Evolutionary conservation across 306 rosid genomes (phyloP), one percentile per base, ranked within the genome.

Genomic region (Cyclanthera cordifolia): DNA sequence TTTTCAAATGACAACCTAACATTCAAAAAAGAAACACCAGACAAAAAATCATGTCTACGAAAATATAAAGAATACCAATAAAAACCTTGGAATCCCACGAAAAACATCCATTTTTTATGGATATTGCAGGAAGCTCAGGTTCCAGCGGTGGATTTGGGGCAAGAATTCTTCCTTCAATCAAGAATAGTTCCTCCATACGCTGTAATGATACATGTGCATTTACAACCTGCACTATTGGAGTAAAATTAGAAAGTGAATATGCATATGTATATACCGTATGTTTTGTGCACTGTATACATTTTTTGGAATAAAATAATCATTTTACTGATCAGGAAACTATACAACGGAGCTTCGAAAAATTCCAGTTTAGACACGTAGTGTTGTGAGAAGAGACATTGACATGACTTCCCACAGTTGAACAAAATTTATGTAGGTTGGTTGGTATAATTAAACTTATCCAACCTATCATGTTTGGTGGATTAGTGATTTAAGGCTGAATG

Each of bases 71-170:
- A 43, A 17, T 46, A 43, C 34, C 70, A 73, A 73, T 63, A 69
- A 4, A 71, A 73, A 91, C 96, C 96, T 85, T 81, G 39, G 82
- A 43, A 75, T 91, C 88, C 96, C 97, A 91, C 14, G 96, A 91
- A 78, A 91, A 88, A 76, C 70, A 69, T 10, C 97, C 97, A 72
- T 91, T 70, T 72, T 75, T 79, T 23, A 91, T 86, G 69, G 88
- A 85, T 39, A 91, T 85, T 69, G 91, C 96, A 25, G 96, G 91
- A 73, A 85, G 81, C 64, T 79, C 91, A 4, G 83, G 85, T 69
- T 83, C 78, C 77, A 86, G 70, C 27, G 94, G 88, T 10, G 80
- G 94, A 74, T 86, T 91, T 14, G 84, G 88, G 46, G 58, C 72
- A 49, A 86, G 80, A 75, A 73, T 60, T 79, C 91, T 70, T 78